Base-by-base conservation (phyloP, 2,329 filamentous ascomycete genomes). In the Dactylellina leptospora region DNA sequence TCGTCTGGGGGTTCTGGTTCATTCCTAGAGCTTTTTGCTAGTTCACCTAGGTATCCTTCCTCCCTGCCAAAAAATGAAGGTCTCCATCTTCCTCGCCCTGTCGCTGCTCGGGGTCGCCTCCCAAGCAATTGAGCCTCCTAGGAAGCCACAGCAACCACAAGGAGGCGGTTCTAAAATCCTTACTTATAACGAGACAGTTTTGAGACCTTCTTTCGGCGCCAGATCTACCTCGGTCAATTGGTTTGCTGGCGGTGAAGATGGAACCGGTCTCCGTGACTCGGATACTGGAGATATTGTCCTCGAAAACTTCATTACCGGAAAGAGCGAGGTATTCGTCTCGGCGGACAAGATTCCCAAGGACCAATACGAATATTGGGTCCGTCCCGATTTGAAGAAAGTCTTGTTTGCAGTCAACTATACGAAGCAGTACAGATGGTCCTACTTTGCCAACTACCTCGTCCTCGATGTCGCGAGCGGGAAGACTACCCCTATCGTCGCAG, bases 1-100 rank as follows among this genome's bases (percentile, higher is more conserved):
- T 63, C 61, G 40, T 16, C 51, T 30, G 28, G 51, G 42, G 33
- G 30, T 38, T 66, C 33, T 50, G 51, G 61, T 58, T 50, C 5
- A 8, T 38, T n/a, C 28, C 28, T 16, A 38, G 48, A 23, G 38
- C 22, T 42, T 27, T 25, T 40, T 20, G 97, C 93, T 81, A 97
- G 95, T 25, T 25, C 42, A 95, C 93, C 79, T 23, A 20, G 4
- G 4, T 97, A 99, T 76, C 93, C 88, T 82, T 97, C 44, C 30
- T 48, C 45, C 48, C 28, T 13, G n/a, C 50, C 4, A n/a, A 25
- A 68, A 47, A 23, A 62, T 69, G 63, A 74, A 63, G 66, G 56
- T 71, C 56, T 61, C 60, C 27, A 28, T 62, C 33, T 54, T 54
- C n/a, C 54, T 74, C 27, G 59, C 61, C 38, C 48, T 64, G 25